Percentiles rank a stretch among this genome's conserved stretches.
Conservation (phyloP, 2,329 filamentous ascomycete genomes). For the Tympanopsis confertula region DNA sequence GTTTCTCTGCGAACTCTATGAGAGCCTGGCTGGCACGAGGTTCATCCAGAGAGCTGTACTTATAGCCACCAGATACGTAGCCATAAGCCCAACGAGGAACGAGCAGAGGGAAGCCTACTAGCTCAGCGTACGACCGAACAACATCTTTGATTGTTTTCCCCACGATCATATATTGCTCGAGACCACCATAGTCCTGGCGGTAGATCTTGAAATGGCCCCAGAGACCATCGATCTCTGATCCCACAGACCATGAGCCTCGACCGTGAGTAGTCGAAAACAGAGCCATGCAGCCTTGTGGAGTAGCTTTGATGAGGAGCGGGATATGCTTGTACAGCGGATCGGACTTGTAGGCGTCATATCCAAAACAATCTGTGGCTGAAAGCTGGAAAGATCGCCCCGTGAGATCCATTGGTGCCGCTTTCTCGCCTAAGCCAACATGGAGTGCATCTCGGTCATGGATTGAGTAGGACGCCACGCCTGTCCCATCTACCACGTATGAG, state of each 20-base stretch:
- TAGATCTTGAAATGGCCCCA: conserved; percentile 69
- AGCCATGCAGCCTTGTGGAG: conserved; percentile 49
- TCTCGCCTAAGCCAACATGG: conserved; percentile 62
- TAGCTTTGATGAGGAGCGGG: conserved; percentile 59
- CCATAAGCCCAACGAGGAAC: conserved; percentile 65
- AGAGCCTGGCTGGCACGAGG: conserved; percentile 42
- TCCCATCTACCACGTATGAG: conserved; percentile 51
- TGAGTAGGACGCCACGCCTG: conserved; percentile 54
- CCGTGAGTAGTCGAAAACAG: conserved; percentile 58
- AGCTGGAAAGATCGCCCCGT: conserved; percentile 54
- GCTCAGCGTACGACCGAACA: conserved; percentile 51
- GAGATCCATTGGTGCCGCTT: conserved; percentile 62
- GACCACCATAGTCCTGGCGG: conserved; percentile 58
- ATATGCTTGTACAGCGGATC: conserved; percentile 70
- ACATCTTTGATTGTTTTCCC: conserved; percentile 56
- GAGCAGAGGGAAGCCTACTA: conserved; percentile 57
- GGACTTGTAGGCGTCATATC: conserved; percentile 59
- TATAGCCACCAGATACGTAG: conserved; percentile 59
- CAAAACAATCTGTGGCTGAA: conserved; percentile 61
- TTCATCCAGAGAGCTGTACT: conserved; percentile 44
- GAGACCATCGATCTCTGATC: conserved; percentile 64
- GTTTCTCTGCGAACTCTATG: conserved; percentile 46
- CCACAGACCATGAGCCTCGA: conserved; percentile 53
- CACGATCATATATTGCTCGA: conserved; percentile 61
- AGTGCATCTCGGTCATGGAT: conserved; percentile 49